phyloP scores from a whole-genome alignment of 176 grass and related monocot genomes.

The Oryza glaberrima region DNA sequence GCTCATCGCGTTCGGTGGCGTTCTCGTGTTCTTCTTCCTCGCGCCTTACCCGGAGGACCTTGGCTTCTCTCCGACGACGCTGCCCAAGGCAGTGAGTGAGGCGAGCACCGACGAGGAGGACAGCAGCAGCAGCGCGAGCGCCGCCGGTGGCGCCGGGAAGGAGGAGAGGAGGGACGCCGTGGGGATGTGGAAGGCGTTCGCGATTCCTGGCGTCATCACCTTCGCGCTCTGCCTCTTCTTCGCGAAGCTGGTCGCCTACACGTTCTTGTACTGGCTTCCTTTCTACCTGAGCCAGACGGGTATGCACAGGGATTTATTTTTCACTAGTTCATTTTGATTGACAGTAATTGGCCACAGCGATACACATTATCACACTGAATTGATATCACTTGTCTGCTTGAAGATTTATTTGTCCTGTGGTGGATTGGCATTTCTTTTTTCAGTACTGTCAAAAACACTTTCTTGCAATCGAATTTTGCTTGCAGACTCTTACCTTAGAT shows the following conservation, averaged over 20 bases:
- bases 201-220: constrained; percentile 61
- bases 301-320: constrained; percentile 36
- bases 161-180: constrained; percentile 49
- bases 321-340: neutral
- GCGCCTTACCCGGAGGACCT: constrained; percentile 62
- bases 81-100: constrained; percentile 13
- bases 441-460: neutral
- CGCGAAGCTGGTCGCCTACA: constrained; percentile 71
- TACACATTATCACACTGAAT: constrained; percentile 14
- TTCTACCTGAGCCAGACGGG: constrained; percentile 74
- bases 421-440: neutral
- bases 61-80: constrained; percentile 32
- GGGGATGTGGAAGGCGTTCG: constrained; percentile 53
- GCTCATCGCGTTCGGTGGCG: constrained; percentile 54
- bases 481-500: neutral
- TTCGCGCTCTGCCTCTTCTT: constrained; percentile 82
- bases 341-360: neutral
- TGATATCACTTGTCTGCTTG: neutral
- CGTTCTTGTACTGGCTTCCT: constrained; percentile 75
- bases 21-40: constrained; percentile 60
- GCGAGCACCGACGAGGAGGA: constrained; percentile 54
- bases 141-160: neutral
- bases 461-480: neutral
- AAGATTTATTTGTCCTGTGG: neutral
- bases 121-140: constrained; percentile 1